Evolutionary conservation across 768 basidiomycete genomes (phyloP), one percentile per base, ranked within the genome.

Genomic region (Trametes meyenii): DNA sequence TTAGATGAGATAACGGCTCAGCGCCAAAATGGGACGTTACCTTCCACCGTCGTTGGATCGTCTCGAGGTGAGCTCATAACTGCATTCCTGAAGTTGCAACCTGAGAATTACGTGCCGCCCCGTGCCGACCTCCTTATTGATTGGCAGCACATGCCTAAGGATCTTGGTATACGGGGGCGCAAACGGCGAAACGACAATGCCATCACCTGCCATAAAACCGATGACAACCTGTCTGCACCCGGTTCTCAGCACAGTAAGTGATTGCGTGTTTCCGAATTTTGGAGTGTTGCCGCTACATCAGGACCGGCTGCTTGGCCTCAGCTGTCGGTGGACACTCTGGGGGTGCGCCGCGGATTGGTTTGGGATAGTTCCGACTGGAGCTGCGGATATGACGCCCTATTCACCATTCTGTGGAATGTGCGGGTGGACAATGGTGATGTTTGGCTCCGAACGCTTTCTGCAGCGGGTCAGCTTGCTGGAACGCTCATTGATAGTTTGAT

Each of bases 361-460:
- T 62, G 61, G 61, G 19, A 58, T 39, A 17, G 5, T 12, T 8
- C 5, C 4, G 51, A 48, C 13, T 52, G 35, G 36, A 57, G 49
- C 55, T 62, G 55, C 58, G 55, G 55, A 16, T 62, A 57, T 42
- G 61, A 62, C 40, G 21, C 35, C 24, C 5, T 58, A 1, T 17
- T 62, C 11, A 50, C 46, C 14, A 52, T 58, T 6, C 38, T 56
- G 17, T 50, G 35, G 21, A 46, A 46, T 23, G 3, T 44, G 2
- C 21, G 24, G 5, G 13, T 19, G 6, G 40, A 38, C 19, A 5
- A 8, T 3, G 45, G 45, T 8, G 19, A 21, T 6, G 14, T 5
- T 6, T 46, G 45, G 45, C 7, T 46, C 7, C 6, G 26, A 3
- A 23, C 23, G 7, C n/a, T 46, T 5, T 23, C 45, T 46, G 8